Evolutionary conservation across 163 green algal species (phyloP).

Genomic region (Botryococcus braunii): DNA sequence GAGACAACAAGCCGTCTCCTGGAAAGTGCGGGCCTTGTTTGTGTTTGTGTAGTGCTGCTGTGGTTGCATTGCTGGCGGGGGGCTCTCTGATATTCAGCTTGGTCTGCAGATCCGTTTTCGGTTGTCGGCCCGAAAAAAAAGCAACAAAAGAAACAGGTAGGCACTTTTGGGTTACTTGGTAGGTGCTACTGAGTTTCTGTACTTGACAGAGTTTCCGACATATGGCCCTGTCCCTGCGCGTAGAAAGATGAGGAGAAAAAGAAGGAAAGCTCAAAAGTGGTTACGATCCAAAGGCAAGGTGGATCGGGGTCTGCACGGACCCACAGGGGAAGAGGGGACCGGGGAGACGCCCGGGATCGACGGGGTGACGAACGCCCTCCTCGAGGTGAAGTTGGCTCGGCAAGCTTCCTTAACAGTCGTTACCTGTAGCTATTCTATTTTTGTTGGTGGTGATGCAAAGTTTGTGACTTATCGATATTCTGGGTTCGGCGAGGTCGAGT

Average conservation of each 20-base stretch:
- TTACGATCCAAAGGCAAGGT: constrained; percentile 6
- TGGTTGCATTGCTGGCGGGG: neutral
- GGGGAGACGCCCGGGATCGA: too few relatives aligned
- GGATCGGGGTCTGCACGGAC: too few relatives aligned
- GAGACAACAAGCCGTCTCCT: constrained; percentile 10
- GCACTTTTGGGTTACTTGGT: too few relatives aligned
- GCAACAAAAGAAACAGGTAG: constrained; percentile 14
- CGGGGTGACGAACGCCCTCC: constrained; percentile 1
- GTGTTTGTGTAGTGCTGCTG: neutral
- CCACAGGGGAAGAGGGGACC: too few relatives aligned
- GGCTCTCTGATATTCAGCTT: neutral
- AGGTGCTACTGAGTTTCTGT: too few relatives aligned
- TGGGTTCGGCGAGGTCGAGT: too few relatives aligned
- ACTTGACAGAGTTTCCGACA: too few relatives aligned
- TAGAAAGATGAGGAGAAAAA: constrained; percentile 14
- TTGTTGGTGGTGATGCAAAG: too few relatives aligned
- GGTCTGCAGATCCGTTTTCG: constrained; percentile 12
- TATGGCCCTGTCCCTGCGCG: neutral
- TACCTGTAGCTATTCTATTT: too few relatives aligned
- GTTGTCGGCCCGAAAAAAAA: constrained; percentile 7
- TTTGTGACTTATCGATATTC: too few relatives aligned
- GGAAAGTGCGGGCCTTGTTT: constrained; percentile 1
- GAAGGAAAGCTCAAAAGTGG: constrained; percentile 12
- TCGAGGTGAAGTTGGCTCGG: neutral
- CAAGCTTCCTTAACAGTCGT: too few relatives aligned